These are phyloP conservation scores for Verticillium dahliae DNA, from an alignment of 2,329 filamentous ascomycete species.

Conservation along the genomic window DNA sequence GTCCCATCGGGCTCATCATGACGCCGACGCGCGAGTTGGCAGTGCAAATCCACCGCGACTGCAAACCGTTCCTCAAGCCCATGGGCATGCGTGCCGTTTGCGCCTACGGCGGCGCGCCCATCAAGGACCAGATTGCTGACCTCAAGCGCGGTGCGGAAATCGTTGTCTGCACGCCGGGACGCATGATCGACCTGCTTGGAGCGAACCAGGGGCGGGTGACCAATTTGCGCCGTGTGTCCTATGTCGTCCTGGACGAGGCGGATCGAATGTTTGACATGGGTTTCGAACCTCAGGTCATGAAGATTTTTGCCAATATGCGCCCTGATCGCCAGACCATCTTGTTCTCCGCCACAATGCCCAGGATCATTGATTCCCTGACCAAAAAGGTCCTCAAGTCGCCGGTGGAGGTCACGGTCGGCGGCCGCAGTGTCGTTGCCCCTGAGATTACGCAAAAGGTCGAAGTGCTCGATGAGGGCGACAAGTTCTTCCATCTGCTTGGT, in stretches of 20 bases:
- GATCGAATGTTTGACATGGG: conserved; percentile 99
- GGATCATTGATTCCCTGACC: conserved; percentile 83
- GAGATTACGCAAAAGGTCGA: conserved; percentile 94
- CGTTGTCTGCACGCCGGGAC: conserved; percentile 88
- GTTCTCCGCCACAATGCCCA: conserved; percentile 94
- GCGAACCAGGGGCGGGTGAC: conserved; percentile 93
- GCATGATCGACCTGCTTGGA: conserved; percentile 90
- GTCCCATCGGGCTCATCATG: conserved; percentile 82
- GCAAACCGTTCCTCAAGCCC: conserved; percentile 87
- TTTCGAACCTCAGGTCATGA: conserved; percentile 96
- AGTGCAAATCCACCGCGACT: conserved; percentile 88
- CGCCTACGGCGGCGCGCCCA: conserved; percentile 90
- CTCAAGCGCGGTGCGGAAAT: conserved; percentile 93
- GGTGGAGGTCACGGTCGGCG: conserved; percentile 88
- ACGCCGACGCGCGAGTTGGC: conserved; percentile 92
- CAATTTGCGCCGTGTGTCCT: conserved; percentile 81
- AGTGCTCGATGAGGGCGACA: conserved; percentile 72
- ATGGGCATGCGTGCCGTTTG: conserved; percentile 82
- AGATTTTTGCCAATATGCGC: conserved; percentile 85
- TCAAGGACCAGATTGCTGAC: conserved; percentile 96
- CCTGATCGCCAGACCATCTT: conserved; percentile 90
- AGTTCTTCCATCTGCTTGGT: conserved; percentile 78
- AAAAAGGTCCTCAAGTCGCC: conserved; percentile 82
- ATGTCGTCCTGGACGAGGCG: conserved; percentile 92
- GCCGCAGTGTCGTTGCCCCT: conserved; percentile 77